Conservation (phyloP, 208 protist species). For the Trypanosoma vivax region DNA sequence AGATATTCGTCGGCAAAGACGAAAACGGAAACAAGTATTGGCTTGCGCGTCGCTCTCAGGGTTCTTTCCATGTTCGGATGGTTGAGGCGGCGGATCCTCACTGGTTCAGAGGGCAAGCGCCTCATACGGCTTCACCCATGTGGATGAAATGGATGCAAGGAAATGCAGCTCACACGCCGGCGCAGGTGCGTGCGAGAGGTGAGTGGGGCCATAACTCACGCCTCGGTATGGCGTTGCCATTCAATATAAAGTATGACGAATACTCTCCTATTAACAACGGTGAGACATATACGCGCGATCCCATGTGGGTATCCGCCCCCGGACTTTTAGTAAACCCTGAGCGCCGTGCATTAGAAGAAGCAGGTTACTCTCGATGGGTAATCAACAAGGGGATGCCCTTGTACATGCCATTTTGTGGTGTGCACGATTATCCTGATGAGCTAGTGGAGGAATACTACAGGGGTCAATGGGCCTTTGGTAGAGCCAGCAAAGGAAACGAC, state of each 20-base stretch:
- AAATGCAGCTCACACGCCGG: constrained; percentile 75
- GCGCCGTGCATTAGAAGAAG: constrained; percentile 64
- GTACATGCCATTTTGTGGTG: constrained; percentile 85
- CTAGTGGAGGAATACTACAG: constrained; percentile 88
- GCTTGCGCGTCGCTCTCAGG: constrained; percentile 50
- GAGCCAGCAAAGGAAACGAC: constrained; percentile 82
- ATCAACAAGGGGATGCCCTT: constrained; percentile 76
- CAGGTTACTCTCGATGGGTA: constrained; percentile 81
- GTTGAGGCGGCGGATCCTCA: constrained; percentile 79
- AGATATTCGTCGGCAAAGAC: constrained; percentile 89
- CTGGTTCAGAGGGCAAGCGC: constrained; percentile 78
- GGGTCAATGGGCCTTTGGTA: constrained; percentile 81
- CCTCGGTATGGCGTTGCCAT: constrained; percentile 64
- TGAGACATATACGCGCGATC: constrained; percentile 64
- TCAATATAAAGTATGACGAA: constrained; percentile 84
- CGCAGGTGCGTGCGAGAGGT: constrained; percentile 80
- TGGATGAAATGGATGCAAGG: constrained; percentile 86
- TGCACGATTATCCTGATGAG: constrained; percentile 85
- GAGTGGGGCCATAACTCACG: constrained; percentile 86
- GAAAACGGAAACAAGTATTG: constrained; percentile 91
- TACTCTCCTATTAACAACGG: constrained; percentile 63
- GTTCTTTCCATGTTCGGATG: constrained; percentile 47
- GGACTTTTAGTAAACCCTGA: constrained; percentile 77
- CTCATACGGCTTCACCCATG: constrained; percentile 55
- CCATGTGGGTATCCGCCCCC: constrained; percentile 72